Evolutionary conservation across 2,329 filamentous ascomycete genomes (phyloP).

Genomic region (Epichloe typhina): DNA sequence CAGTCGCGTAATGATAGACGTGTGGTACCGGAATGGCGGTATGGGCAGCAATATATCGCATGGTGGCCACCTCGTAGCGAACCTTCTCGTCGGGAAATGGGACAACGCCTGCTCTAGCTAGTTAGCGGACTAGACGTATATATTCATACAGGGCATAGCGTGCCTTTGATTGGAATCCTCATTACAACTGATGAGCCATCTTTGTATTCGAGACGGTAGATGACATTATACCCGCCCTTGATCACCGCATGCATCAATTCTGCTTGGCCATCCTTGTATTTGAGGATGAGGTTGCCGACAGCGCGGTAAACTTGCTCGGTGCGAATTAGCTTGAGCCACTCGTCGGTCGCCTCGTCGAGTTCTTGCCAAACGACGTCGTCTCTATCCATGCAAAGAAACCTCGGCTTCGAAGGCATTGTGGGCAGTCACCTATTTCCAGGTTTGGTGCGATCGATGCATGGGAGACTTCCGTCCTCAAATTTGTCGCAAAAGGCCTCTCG

Average conservation of each 20-base stretch:
- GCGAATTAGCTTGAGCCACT: no score
- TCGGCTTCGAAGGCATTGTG: no score
- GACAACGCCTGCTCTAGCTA: slow-evolving; percentile 7
- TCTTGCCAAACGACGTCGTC: no score
- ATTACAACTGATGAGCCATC: background rate
- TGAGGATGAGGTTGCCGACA: no score
- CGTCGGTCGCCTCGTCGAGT: no score
- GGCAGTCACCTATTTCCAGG: no score
- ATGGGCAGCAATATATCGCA: slow-evolving; percentile 18
- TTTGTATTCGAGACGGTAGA: slow-evolving; percentile 3
- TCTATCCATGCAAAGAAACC: no score
- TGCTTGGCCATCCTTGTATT: no score
- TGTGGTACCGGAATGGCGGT: slow-evolving; percentile 23
- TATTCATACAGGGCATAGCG: slow-evolving; percentile 14
- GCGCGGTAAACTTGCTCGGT: no score
- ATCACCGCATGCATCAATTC: background rate
- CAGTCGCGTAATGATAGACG: slow-evolving; percentile 18
- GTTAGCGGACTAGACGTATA: slow-evolving; percentile 14
- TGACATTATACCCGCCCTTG: slow-evolving; percentile 1
- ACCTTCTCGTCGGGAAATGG: slow-evolving; percentile 21
- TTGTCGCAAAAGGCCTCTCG: no score
- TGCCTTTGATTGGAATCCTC: slow-evolving; percentile 1
- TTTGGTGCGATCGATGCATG: no score
- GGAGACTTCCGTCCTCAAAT: no score
- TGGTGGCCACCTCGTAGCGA: slow-evolving; percentile 21